A percentile compares a stretch with the other conserved stretches of the same genome.
Conservation (phyloP, 306 rosid genomes). For the Quercus parvula region DNA sequence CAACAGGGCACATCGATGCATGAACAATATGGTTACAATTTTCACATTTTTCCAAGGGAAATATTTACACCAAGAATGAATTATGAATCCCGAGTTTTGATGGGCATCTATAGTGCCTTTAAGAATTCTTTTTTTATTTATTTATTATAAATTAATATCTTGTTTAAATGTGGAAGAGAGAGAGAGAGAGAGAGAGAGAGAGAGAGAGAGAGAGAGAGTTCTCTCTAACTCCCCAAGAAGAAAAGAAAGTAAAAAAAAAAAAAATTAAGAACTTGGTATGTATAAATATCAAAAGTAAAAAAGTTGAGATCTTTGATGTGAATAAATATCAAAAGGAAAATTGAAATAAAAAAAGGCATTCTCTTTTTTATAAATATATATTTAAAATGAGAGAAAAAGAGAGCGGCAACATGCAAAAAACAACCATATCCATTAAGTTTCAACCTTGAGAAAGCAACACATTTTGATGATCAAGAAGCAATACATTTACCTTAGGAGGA, state of each 20-base stretch:
- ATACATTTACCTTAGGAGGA: slow-evolving; percentile 62
- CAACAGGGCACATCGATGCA: neutral
- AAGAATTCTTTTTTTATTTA: neutral
- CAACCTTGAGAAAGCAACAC: neutral
- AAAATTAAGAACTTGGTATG: neutral
- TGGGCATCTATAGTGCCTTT: neutral
- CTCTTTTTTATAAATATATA: neutral
- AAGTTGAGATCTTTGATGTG: neutral
- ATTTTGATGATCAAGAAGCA: too few relatives aligned
- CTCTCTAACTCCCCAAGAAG: neutral
- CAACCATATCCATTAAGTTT: neutral
- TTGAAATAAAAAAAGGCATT: neutral
- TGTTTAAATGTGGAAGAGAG: neutral
- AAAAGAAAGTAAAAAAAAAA: neutral
- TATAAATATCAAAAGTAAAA: neutral
- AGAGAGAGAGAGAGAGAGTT: neutral
- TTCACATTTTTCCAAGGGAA: too few relatives aligned
- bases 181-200: neutral
- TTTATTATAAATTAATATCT: too few relatives aligned
- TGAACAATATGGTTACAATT: too few relatives aligned
- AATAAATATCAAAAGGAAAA: neutral
- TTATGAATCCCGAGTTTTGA: neutral
- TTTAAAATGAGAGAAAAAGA: neutral
- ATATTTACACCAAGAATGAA: too few relatives aligned
- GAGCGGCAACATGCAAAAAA: neutral